These are phyloP conservation scores for Neonothopanus nambi DNA, from an alignment of 1,284 basidiomycete species.

Conservation along the genomic window DNA sequence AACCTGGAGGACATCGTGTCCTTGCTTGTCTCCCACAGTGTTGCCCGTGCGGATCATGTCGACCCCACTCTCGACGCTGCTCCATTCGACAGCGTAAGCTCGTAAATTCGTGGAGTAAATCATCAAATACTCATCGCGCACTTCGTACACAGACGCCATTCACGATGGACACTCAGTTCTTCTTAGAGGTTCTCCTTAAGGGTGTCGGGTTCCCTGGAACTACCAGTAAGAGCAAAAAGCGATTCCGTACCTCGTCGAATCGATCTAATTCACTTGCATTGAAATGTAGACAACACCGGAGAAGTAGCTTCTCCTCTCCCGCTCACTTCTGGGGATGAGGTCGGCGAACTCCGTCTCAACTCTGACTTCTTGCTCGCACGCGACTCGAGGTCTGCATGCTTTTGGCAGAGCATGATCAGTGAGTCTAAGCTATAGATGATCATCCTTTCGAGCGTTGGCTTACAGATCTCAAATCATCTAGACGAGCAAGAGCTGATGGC, in stretches of 20 bases:
- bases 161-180: constrained; percentile 40
- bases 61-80: constrained; percentile 24
- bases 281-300: constrained; percentile 22
- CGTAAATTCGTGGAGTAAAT: neutral
- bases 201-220: constrained; percentile 36
- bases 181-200: constrained; percentile 36
- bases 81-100: constrained; percentile 36
- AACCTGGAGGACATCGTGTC: constrained; percentile 16
- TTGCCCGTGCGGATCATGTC: constrained; percentile 3
- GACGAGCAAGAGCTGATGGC: constrained; percentile 32
- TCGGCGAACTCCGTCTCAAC: constrained; percentile 40
- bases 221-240: constrained; percentile 26
- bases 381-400: constrained; percentile 32
- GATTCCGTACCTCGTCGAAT: neutral
- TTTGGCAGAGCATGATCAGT: constrained; percentile 37
- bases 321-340: neutral
- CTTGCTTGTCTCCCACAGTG: constrained; percentile 15
- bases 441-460: neutral
- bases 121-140: neutral
- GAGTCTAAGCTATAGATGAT: constrained; percentile 12
- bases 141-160: constrained; percentile 26
- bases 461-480: constrained; percentile 11
- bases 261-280: neutral
- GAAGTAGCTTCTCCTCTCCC: constrained; percentile 34
- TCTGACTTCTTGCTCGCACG: constrained; percentile 38